phyloP scores from a whole-genome alignment of 129 eudicot species.

The Flaveria trinervia region DNA sequence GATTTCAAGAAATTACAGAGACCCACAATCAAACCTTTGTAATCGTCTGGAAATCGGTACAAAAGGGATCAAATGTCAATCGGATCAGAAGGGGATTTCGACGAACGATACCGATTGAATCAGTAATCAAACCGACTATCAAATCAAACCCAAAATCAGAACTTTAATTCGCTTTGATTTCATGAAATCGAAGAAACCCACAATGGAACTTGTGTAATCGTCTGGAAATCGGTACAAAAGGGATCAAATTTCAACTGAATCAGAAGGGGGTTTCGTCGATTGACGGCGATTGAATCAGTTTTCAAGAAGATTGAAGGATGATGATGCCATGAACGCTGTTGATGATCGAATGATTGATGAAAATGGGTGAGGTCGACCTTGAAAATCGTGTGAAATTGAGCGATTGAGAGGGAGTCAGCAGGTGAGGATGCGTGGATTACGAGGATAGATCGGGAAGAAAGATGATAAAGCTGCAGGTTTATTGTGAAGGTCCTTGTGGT shows the following conservation, averaged over 20 bases:
- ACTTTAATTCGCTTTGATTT: background rate
- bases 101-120: background rate
- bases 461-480: slow-evolving; percentile 31
- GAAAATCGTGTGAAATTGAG: slow-evolving; percentile 21
- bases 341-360: slow-evolving; percentile 31
- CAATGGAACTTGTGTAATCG: background rate
- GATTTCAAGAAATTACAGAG: background rate
- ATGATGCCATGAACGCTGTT: slow-evolving; percentile 11
- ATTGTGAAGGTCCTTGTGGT: background rate
- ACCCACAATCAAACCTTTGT: background rate
- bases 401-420: slow-evolving; percentile 32
- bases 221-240: background rate
- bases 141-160: background rate
- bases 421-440: slow-evolving; percentile 32
- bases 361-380: slow-evolving; percentile 24
- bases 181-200: background rate
- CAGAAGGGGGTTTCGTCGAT: background rate
- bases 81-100: slow-evolving; percentile 2
- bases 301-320: background rate
- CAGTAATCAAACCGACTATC: background rate
- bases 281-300: background rate
- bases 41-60: background rate
- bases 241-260: slow-evolving; percentile 19
- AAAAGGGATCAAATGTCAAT: slow-evolving; percentile 11
- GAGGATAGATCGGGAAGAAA: slow-evolving; percentile 38